Evolutionary conservation across 305 asterid species (phyloP).

Genomic region (Euphrasia arctica): DNA sequence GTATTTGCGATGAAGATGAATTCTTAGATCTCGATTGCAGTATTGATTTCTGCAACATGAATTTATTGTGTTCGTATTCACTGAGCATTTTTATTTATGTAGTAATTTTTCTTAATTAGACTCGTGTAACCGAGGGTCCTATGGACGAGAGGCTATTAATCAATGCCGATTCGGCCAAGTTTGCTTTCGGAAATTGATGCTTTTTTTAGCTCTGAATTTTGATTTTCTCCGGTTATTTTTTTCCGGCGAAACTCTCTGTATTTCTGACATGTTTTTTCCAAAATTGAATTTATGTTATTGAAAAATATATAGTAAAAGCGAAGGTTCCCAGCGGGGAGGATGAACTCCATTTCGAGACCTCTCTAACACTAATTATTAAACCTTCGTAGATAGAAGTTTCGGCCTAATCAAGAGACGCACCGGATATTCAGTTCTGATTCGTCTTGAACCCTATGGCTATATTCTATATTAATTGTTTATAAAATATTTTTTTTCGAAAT

Average conservation of each 20-base stretch:
- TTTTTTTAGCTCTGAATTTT: conserved; percentile 24
- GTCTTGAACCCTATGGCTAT: conserved; percentile 48
- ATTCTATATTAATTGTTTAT: not conserved
- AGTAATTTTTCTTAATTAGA: not conserved
- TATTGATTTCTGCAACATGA: conserved; percentile 32
- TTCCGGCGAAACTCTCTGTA: conserved; percentile 38
- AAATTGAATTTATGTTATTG: not conserved
- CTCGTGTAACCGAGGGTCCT: conserved; percentile 39
- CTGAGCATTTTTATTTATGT: conserved; percentile 30
- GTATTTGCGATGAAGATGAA: conserved; percentile 39
- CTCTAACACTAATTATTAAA: conserved; percentile 32
- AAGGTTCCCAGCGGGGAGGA: conserved; percentile 59
- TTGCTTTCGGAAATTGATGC: conserved; percentile 41
- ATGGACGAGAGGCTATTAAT: conserved; percentile 38
- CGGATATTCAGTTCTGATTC: conserved; percentile 22
- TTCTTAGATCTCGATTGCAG: conserved; percentile 25
- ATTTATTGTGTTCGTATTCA: conserved; percentile 45
- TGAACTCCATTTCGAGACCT: conserved; percentile 33
- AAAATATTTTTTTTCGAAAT: too few relatives aligned
- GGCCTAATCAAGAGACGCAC: conserved; percentile 35
- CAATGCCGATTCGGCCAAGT: conserved; percentile 47
- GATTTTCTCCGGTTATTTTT: conserved; percentile 33
- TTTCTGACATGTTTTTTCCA: conserved; percentile 19
- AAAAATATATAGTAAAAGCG: conserved; percentile 12
- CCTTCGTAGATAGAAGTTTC: conserved; percentile 33